Evolutionary conservation across 2,329 filamentous ascomycete genomes (phyloP), one percentile per base, ranked within the genome.

Genomic region (Penicillium palitans): DNA sequence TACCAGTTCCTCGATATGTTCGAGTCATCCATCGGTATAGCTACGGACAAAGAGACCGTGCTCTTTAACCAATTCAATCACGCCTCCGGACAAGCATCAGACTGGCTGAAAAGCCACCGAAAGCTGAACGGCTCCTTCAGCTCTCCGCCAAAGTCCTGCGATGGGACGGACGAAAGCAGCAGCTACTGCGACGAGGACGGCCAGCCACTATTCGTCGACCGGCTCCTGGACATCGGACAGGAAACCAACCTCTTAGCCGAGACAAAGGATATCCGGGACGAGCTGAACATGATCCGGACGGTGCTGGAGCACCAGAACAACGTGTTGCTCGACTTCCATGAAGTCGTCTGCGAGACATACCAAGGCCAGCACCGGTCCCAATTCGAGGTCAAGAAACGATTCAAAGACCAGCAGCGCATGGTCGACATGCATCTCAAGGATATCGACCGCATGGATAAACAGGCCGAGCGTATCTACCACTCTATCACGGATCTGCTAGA

Each of bases 1-100:
- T 86, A 84, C 50, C 84, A 87, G 59, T 88, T 89, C 52, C 68
- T 88, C 1, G 86, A 88, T 61, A 88, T 88, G 83, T 89, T 89
- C 60, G 85, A 88, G 62, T 80, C 80, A 15, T 84, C 82, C 2
- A 87, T 89, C 42, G 86, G 86, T 12, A 72, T 72, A 29, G 72
- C 72, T 2, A 83, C 81, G 24, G 81, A 80, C 68, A 78, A 72
- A 40, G 84, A 87, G 67, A 86, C 83, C 0, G 72, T 80, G n/a
- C 78, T 88, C 0, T 88, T 88, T 63, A 76, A 77, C 35, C 75
- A 78, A 15, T 88, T 88, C 73, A 85, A 87, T 59, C 74, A 72
- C 15, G 85, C 85, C 0, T 87, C 84, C 0, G 78, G 76, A 12
- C 78, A 83, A 64, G 84, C 84, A 7, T 83, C 83, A 0, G 71